phyloP scores from a whole-genome alignment of 345 rosid genomes.

The Sisymbrium irio region DNA sequence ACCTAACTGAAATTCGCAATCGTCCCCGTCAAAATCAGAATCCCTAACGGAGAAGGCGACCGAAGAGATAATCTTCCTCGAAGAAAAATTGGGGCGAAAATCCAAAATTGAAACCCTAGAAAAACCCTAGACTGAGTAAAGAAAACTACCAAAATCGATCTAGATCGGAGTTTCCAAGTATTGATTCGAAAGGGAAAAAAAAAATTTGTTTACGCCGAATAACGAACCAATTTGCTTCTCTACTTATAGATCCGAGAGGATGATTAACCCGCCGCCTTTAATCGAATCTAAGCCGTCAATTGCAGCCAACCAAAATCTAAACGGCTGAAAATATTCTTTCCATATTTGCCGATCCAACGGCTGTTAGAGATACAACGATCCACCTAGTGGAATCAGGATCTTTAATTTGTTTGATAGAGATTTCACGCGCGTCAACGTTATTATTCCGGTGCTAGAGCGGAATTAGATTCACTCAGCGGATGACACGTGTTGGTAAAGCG shows the following conservation, averaged over 20 bases:
- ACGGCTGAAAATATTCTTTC: neutral
- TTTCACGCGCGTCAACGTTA: conserved; percentile 9
- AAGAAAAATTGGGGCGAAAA: neutral
- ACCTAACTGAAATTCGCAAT: neutral
- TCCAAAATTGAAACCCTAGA: conserved; percentile 26
- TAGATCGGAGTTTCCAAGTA: conserved; percentile 38
- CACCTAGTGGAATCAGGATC: conserved; percentile 6
- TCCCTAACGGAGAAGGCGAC: neutral
- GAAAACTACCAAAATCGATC: conserved; percentile 29
- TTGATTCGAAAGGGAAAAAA: neutral
- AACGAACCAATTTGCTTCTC: conserved; percentile 24
- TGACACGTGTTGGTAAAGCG: neutral
- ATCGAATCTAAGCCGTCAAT: conserved; percentile 43
- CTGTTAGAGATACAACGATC: neutral
- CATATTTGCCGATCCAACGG: conserved; percentile 40
- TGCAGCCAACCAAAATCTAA: conserved; percentile 15
- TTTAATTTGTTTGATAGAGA: neutral
- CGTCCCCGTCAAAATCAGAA: neutral
- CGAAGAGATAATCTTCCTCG: conserved; percentile 6
- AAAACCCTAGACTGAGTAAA: conserved; percentile 38
- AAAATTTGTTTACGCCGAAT: too few relatives aligned
- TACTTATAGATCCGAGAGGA: conserved; percentile 42
- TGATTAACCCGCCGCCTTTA: conserved; percentile 30
- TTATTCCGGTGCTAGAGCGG: neutral
- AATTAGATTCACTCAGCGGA: neutral